Percentiles rank a stretch among this genome's conserved stretches.
phyloP scores from a whole-genome alignment of 1,139 yeast species.

The Saccharomyces pastorianus region DNA sequence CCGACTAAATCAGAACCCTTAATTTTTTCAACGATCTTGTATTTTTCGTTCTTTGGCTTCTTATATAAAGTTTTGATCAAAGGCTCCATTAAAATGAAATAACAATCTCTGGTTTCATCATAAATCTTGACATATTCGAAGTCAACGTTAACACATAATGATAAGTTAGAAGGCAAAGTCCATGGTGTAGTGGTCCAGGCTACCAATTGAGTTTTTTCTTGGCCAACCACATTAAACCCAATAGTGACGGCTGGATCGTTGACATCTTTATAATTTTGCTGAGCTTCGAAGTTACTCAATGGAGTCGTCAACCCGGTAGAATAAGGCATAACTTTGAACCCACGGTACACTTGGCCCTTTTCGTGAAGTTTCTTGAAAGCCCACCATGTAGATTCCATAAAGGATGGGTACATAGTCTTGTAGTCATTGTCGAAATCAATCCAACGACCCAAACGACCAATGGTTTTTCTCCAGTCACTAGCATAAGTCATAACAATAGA shows the following conservation, averaged over 20 bases:
- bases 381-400: conserved; percentile 99
- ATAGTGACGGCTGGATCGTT: conserved; percentile 93
- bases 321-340: conserved; percentile 96
- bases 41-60: conserved; percentile 88
- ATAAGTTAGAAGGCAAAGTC: conserved; percentile 94
- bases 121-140: conserved; percentile 86
- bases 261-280: conserved; percentile 94
- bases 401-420: conserved; percentile 89
- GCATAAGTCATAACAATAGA: conserved; percentile 97
- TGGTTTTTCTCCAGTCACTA: conserved; percentile 85
- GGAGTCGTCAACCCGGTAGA: conserved; percentile 97
- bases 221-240: conserved; percentile 74
- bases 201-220: conserved; percentile 72
- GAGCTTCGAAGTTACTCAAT: conserved; percentile 94
- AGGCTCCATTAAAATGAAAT: conserved; percentile 76
- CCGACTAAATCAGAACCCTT: conserved; percentile 77
- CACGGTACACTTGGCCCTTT: conserved; percentile 85
- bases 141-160: conserved; percentile 86
- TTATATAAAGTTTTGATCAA: conserved; percentile 79
- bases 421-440: conserved; percentile 97
- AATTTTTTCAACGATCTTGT: conserved; percentile 69
- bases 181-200: conserved; percentile 99
- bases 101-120: conserved; percentile 76
- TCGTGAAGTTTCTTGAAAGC: conserved; percentile 82
- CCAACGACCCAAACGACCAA: conserved; percentile 96